Percentiles rank a stretch among this genome's conserved stretches.
Conservation (phyloP, 176 grass and related monocot species). For the barley (Hordeum vulgare) region DNA sequence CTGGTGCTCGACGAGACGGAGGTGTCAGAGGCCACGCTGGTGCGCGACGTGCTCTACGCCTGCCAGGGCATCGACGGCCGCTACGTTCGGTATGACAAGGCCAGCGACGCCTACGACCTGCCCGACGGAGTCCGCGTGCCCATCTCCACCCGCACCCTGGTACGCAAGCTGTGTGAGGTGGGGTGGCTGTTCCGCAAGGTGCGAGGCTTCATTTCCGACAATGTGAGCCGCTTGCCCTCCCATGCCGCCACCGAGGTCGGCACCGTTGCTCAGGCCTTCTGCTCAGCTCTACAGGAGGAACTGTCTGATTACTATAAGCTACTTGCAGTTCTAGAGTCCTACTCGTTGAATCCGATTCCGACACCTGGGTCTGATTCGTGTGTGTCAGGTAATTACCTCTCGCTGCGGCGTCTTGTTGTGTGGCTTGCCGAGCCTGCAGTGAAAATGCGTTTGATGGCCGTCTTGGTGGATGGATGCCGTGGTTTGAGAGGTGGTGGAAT, state of each 20-base stretch:
- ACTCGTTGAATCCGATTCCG: slow-evolving; percentile 70
- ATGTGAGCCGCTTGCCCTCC: slow-evolving; percentile 41
- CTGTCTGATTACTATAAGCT: slow-evolving; percentile 88
- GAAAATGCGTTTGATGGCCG: slow-evolving; percentile 86
- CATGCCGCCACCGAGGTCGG: slow-evolving; percentile 51
- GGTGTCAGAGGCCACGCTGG: slow-evolving; percentile 72
- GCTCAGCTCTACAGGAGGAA: slow-evolving; percentile 84
- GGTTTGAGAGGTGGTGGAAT: slow-evolving; percentile 74
- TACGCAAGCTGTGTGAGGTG: slow-evolving; percentile 84
- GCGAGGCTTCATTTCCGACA: slow-evolving; percentile 66
- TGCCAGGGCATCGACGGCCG: slow-evolving; percentile 96
- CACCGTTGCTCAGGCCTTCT: slow-evolving; percentile 80
- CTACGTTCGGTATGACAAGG: slow-evolving; percentile 62
- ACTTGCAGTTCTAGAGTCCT: slow-evolving; percentile 63
- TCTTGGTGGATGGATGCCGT: slow-evolving; percentile 66
- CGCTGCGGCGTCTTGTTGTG: slow-evolving; percentile 61
- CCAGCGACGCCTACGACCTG: slow-evolving; percentile 61
- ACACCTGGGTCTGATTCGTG: slow-evolving; percentile 68
- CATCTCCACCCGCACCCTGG: slow-evolving; percentile 75
- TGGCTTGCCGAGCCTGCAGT: slow-evolving; percentile 87
- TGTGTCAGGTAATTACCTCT: slow-evolving; percentile 72
- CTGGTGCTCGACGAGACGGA: slow-evolving; percentile 91
- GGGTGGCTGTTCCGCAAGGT: slow-evolving; percentile 89
- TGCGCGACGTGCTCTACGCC: slow-evolving; percentile 84
- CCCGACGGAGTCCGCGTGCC: slow-evolving; percentile 68